A percentile compares a stretch with the other conserved stretches of the same genome.
Conservation (phyloP, 2,329 filamentous ascomycete genomes). For the Hirsutella minnesotensis region DNA sequence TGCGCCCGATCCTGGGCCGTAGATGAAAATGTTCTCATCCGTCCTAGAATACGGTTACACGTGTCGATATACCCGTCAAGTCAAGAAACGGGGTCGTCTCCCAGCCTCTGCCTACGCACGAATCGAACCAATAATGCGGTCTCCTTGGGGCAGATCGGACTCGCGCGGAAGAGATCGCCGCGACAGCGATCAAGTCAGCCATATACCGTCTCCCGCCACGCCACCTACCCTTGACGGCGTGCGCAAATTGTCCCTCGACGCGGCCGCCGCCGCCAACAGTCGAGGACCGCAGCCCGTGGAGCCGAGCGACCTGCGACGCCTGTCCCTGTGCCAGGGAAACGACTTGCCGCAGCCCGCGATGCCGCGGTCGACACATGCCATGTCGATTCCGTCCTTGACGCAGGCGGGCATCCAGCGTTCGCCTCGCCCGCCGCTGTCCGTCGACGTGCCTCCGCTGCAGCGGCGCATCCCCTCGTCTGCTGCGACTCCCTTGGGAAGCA, state of each 20-base stretch:
- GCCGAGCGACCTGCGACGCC: not conserved
- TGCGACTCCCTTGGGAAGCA: conserved; percentile 1
- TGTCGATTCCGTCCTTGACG: conserved; percentile 12
- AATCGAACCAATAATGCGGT: not conserved
- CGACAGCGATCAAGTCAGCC: not conserved
- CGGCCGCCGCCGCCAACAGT: too few species aligned
- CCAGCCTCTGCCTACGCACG: conserved; percentile 11
- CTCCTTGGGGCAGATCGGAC: not conserved
- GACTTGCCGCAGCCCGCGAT: not conserved
- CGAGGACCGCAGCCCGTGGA: not conserved
- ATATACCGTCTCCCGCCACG: not conserved
- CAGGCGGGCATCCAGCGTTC: conserved; percentile 8
- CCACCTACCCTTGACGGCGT: not conserved
- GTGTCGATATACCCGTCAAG: conserved; percentile 23
- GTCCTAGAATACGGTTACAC: conserved; percentile 23
- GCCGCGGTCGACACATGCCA: conserved; percentile 6
- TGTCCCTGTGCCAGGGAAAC: not conserved
- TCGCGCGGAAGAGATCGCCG: not conserved
- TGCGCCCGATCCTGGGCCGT: not conserved
- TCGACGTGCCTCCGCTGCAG: conserved; percentile 1
- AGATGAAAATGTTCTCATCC: not conserved
- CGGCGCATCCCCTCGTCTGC: conserved; percentile 3
- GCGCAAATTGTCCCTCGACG: too few species aligned
- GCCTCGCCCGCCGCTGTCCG: not conserved
- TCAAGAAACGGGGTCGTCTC: conserved; percentile 24